phyloP scores from a whole-genome alignment of 306 rosid genomes.

The Trifolium pratense region DNA sequence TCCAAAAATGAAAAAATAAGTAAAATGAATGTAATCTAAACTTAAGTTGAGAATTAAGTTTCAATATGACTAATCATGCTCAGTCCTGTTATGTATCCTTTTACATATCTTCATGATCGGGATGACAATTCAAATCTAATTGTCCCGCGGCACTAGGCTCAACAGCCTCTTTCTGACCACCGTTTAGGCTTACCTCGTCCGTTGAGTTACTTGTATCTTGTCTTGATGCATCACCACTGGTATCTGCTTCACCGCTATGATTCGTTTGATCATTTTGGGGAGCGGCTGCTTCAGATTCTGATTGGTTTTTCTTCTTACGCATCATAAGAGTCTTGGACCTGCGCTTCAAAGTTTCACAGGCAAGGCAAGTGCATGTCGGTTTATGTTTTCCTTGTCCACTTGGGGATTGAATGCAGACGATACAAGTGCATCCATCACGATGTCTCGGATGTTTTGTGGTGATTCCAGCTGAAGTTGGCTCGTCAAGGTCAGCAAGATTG shows the following conservation, averaged over 20 bases:
- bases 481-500: slow-evolving; percentile 50
- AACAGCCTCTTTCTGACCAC: slow-evolving; percentile 42
- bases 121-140: slow-evolving; percentile 76
- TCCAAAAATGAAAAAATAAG: slow-evolving; percentile 50
- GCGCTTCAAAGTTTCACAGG: slow-evolving; percentile 78
- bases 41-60: slow-evolving; percentile 35
- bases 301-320: slow-evolving; percentile 74
- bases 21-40: slow-evolving; percentile 33
- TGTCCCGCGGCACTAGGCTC: slow-evolving; percentile 57
- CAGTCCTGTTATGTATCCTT: slow-evolving; percentile 48
- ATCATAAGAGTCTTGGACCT: slow-evolving; percentile 72
- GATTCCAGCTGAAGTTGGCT: slow-evolving; percentile 54
- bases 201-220: slow-evolving; percentile 42
- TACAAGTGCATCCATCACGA: slow-evolving; percentile 87
- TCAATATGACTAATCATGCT: slow-evolving; percentile 54
- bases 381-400: slow-evolving; percentile 88
- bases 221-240: slow-evolving; percentile 42
- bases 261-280: slow-evolving; percentile 37
- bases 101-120: slow-evolving; percentile 60
- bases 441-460: slow-evolving; percentile 90
- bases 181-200: slow-evolving; percentile 45
- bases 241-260: slow-evolving; percentile 45
- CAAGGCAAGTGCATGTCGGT: slow-evolving; percentile 76
- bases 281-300: slow-evolving; percentile 56
- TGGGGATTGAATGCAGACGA: slow-evolving; percentile 90